phyloP scores from a whole-genome alignment of 202 grass and related monocot genomes.

The Dendrocalamus latiflorus region DNA sequence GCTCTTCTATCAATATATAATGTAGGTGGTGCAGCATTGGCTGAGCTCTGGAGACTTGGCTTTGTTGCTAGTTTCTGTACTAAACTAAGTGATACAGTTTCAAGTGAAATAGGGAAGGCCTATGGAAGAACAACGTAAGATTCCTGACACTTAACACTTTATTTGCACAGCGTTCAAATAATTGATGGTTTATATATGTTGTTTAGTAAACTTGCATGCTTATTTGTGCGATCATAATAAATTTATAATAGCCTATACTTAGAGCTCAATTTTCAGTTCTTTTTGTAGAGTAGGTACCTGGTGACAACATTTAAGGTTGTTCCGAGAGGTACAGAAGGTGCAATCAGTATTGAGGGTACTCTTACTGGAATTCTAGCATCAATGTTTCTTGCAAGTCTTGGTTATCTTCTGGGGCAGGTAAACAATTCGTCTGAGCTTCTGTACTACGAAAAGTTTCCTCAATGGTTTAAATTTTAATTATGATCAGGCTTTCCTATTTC shows the following conservation, averaged over 20 bases:
- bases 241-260: neutral
- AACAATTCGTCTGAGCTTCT: neutral
- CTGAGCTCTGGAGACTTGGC: constrained; percentile 68
- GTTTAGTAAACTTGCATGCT: neutral
- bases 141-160: constrained; percentile 12
- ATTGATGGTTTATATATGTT: constrained; percentile 17
- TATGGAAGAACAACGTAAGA: constrained; percentile 86
- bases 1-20: constrained; percentile 71
- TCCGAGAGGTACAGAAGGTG: constrained; percentile 85
- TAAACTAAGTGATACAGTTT: constrained; percentile 88
- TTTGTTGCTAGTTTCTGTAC: constrained; percentile 93
- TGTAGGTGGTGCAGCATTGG: constrained; percentile 41
- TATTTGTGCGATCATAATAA: constrained; percentile 6
- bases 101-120: constrained; percentile 92
- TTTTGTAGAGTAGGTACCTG: constrained; percentile 80
- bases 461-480: neutral
- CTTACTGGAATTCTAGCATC: constrained; percentile 72
- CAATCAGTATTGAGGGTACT: constrained; percentile 85
- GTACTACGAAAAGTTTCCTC: neutral
- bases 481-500: neutral
- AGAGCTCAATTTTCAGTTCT: constrained; percentile 26
- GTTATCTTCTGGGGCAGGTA: constrained; percentile 79
- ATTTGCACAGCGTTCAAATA: neutral
- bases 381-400: constrained; percentile 52
- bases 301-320: constrained; percentile 88